phyloP scores from a whole-genome alignment of 2,329 filamentous ascomycete species.

The Ceratocystis cubensis region DNA sequence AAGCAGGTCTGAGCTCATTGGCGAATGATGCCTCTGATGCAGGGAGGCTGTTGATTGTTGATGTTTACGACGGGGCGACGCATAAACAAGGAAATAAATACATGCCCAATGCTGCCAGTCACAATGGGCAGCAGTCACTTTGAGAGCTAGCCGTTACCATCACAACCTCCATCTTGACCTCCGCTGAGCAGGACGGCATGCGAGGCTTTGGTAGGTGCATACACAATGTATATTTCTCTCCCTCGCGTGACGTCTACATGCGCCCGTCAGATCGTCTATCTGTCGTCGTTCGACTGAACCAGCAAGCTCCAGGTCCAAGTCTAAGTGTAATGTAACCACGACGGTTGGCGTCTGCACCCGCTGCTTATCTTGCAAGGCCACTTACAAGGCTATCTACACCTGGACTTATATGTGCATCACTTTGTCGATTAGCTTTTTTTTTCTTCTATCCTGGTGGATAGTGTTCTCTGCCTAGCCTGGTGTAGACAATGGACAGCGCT shows the following conservation, averaged over 20 bases:
- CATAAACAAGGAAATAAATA: neutral
- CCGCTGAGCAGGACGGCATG: too few relatives aligned
- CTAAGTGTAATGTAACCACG: constrained; percentile 9
- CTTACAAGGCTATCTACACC: neutral
- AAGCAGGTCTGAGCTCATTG: neutral
- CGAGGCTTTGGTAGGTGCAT: too few relatives aligned
- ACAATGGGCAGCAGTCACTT: neutral
- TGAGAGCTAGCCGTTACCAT: neutral
- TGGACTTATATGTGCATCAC: too few relatives aligned
- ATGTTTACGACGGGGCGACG: neutral
- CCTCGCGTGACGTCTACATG: too few relatives aligned
- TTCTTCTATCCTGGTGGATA: too few relatives aligned
- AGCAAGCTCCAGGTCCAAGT: neutral
- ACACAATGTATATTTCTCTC: too few relatives aligned
- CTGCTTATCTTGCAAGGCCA: constrained; percentile 2
- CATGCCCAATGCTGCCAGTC: neutral
- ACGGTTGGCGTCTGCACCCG: constrained; percentile 10
- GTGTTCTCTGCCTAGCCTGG: neutral
- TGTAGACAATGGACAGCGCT: neutral
- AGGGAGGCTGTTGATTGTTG: neutral
- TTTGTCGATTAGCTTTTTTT: too few relatives aligned
- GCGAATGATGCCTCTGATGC: neutral
- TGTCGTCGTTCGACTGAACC: neutral
- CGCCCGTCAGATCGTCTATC: neutral
- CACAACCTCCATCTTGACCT: too few relatives aligned